phyloP scores from a whole-genome alignment of 2,329 filamentous ascomycete genomes.

The Tolypocladium nubicola region DNA sequence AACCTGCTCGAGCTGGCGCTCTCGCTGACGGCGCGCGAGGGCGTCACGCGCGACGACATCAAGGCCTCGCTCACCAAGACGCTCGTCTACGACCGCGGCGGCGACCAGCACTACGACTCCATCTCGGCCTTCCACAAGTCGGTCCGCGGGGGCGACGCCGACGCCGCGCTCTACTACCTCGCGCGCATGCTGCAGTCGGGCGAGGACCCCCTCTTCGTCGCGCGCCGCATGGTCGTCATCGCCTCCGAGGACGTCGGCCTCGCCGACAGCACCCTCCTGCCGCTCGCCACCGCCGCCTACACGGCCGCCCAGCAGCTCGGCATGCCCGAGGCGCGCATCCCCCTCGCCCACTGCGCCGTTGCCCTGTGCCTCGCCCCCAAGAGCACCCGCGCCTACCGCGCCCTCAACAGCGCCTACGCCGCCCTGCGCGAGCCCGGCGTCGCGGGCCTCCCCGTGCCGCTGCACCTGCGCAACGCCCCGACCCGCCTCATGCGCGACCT shows the following conservation, averaged over 20 bases:
- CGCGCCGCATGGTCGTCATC: constrained; percentile 86
- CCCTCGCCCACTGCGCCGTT: constrained; percentile 76
- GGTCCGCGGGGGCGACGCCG: constrained; percentile 74
- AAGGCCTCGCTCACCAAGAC: constrained; percentile 83
- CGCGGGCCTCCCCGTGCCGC: constrained; percentile 69
- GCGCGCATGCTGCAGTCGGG: constrained; percentile 92
- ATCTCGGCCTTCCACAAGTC: constrained; percentile 97
- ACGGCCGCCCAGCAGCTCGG: constrained; percentile 86
- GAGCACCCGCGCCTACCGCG: constrained; percentile 77
- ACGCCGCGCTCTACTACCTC: constrained; percentile 89
- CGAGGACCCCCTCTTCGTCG: constrained; percentile 87
- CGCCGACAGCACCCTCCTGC: constrained; percentile 74
- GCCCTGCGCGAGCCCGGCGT: constrained; percentile 76
- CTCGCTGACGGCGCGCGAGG: constrained; percentile 48
- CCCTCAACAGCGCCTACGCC: constrained; percentile 66
- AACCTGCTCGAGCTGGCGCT: constrained; percentile 88
- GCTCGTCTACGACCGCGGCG: constrained; percentile 85
- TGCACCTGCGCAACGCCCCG: constrained; percentile 85
- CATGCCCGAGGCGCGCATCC: constrained; percentile 89
- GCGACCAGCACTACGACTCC: constrained; percentile 95
- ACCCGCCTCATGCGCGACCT: constrained; percentile 89
- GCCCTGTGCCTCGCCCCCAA: constrained; percentile 75
- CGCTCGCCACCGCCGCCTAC: constrained; percentile 77
- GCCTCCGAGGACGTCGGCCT: constrained; percentile 90
- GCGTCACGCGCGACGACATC: constrained; percentile 63